Base-by-base conservation (phyloP, 2,329 filamentous ascomycete genomes). In the Chrysosporium keratinophilum region DNA sequence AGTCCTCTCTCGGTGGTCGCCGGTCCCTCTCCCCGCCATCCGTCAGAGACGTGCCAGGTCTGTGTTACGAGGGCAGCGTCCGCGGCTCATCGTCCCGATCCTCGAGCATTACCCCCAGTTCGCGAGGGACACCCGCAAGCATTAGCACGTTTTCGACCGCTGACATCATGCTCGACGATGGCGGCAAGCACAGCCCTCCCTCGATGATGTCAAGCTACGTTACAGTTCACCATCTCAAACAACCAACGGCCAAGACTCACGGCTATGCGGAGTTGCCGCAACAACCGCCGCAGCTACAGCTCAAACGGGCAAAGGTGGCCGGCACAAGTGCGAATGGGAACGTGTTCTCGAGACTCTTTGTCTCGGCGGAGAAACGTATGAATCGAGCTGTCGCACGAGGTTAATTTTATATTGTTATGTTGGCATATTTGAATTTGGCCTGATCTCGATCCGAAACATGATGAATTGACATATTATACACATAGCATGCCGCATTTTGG, bases 11-110 rank as follows among this genome's bases (percentile, higher is more conserved):
- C 55, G 67, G 70, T 33, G 58, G 63, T 17, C 62, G 63, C 19
- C 67, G 67, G 3, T 73, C 71, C 1, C 67, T 68, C 49, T 74
- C 72, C 9, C 72, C 71, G 2, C 70, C 72, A 5, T 74, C 71
- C 1, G 57, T 73, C 43, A 66, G 67, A 20, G 73, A 75, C 55
- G 66, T 75, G 0, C 73, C 73, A 3, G 61, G 62, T 1, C 64
- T 75, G 2, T 71, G 71, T 1, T 68, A 69, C 23, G 72, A 70
- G 3, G 64, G 66, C 40, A 69, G 65, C 52, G 71, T 70, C 3
- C 60, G 71, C 31, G 68, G 67, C 60, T 74, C 57, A 10, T 57
- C 58, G 23, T 60, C 72, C 31, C 67, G 71, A 31, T 71, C 71
- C 0, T 74, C 72, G 19, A 74, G 72, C 47, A 52, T 70, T 11